phyloP scores from a whole-genome alignment of 441 rosid species.

The Adansonia madagascariensis region DNA sequence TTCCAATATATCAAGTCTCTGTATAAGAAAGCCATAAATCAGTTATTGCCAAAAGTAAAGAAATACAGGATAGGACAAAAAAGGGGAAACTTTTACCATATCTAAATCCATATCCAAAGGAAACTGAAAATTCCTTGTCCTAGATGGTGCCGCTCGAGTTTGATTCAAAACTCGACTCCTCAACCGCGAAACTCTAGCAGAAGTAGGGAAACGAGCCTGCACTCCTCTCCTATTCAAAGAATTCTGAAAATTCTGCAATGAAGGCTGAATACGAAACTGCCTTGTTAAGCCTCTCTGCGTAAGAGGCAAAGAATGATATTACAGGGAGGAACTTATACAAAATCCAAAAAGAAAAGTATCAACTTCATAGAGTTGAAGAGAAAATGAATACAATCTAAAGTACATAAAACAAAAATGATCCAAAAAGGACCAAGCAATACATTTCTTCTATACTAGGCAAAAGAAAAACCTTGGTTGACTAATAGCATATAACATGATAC shows the following conservation, averaged over 20 bases:
- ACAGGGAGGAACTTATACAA: background rate
- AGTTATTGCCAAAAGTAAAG: conserved; percentile 18
- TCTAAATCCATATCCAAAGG: conserved; percentile 71
- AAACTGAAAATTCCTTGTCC: conserved; percentile 55
- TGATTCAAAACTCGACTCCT: conserved; percentile 55
- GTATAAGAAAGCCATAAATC: conserved; percentile 31
- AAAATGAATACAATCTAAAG: background rate
- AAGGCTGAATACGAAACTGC: conserved; percentile 47
- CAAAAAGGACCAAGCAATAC: conserved; percentile 5
- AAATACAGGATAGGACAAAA: background rate
- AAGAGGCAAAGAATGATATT: conserved; percentile 27
- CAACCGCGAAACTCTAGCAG: conserved; percentile 47
- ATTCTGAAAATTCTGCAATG: conserved; percentile 41
- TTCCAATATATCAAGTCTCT: conserved; percentile 83
- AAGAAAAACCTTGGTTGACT: background rate
- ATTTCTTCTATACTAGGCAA: conserved; percentile 13
- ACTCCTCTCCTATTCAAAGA: conserved; percentile 55
- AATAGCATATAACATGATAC: background rate
- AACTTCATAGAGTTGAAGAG: background rate
- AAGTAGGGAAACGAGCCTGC: conserved; percentile 45
- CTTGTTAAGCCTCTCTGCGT: conserved; percentile 44
- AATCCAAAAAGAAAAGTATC: background rate
- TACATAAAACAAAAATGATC: background rate
- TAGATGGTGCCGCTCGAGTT: conserved; percentile 39
- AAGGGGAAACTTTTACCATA: conserved; percentile 43